Evolutionary conservation across 164 flowering plant genomes (phyloP), one percentile per base, ranked within the genome.

Genomic region (Paratinospora sagittata): DNA sequence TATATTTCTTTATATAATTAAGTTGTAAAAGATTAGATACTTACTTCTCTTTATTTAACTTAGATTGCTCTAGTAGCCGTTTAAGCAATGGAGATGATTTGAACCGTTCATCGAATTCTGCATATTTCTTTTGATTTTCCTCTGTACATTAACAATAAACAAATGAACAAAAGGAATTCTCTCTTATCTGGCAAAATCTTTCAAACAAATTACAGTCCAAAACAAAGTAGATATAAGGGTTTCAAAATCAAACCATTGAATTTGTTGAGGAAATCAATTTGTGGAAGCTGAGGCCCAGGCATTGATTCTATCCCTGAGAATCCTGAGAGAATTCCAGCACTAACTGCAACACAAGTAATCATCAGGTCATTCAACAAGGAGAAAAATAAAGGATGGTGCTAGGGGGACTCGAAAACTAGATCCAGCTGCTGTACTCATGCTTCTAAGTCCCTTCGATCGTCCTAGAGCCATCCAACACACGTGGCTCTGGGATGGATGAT

Each of bases 61-160:
- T 84, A 69, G 97, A 83, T 68, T 68, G 66, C 80, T 89, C 93
- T 1, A 89, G 85, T 11, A 85, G 78, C 80, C 86, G 45, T 76
- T 91, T 87, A 12, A 91, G 86, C 69, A 89, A n/a, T 10, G 91
- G 95, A 73, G 95, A 85, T 58, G 80, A 76, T 60, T 85, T 87
- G 81, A 91, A 84, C 82, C 88, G 83, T 73, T 78, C 87, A 68
- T 89, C 97, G 68, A 45, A 27, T 58, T 86, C 95, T 17, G 95
- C 91, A 63, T 89, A 89, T 70, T 77, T 87, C 79, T 91, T 91
- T 85, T 91, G 95, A 78, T 89, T 89, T 78, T 87, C 89, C 75
- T 87, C 97, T 91, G 87, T 84, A 49, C 16, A 49, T 49, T 80
- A 69, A 30, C 47, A 21, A 6, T 19, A 27, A 16, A 2, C 10